phyloP scores from a whole-genome alignment of 2,329 filamentous ascomycete species.

The Chaetothyriales sp. region DNA sequence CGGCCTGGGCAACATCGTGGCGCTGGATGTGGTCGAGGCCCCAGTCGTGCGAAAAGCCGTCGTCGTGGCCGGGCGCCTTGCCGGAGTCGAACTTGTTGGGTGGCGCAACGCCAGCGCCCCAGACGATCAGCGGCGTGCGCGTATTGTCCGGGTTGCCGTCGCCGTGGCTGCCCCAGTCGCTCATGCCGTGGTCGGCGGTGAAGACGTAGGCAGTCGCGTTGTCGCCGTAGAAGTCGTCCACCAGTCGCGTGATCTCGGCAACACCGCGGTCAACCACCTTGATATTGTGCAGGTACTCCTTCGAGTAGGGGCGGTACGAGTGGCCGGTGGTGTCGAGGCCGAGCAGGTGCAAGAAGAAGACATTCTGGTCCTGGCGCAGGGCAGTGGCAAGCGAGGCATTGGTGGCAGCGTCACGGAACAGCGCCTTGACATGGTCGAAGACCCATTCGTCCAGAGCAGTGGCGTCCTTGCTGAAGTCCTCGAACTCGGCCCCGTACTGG shows the following conservation, averaged over 20 bases:
- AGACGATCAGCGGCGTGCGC: slow-evolving; percentile 76
- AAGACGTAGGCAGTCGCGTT: slow-evolving; percentile 84
- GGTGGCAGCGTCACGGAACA: slow-evolving; percentile 65
- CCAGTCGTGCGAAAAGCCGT: slow-evolving; percentile 79
- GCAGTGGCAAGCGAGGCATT: slow-evolving; percentile 60
- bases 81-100: slow-evolving; percentile 44
- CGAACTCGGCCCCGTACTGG: slow-evolving; percentile 66
- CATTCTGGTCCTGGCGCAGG: slow-evolving; percentile 67
- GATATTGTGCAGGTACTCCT: slow-evolving; percentile 88
- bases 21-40: slow-evolving; percentile 61
- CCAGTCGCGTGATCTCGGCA: slow-evolving; percentile 61
- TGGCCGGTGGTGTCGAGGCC: slow-evolving; percentile 88
- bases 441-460: slow-evolving; percentile 81
- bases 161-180: slow-evolving; percentile 96
- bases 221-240: slow-evolving; percentile 73
- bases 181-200: slow-evolving; percentile 98
- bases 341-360: slow-evolving; percentile 90
- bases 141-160: slow-evolving; percentile 97
- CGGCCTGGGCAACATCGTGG: slow-evolving; percentile 85
- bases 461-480: slow-evolving; percentile 79
- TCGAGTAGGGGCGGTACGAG: slow-evolving; percentile 73
- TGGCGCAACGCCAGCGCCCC: slow-evolving; percentile 78
- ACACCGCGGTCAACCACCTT: slow-evolving; percentile 87
- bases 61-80: slow-evolving; percentile 68
- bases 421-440: slow-evolving; percentile 76